phyloP scores from a whole-genome alignment of 805 yeast genomes.

The Ogataea glucozyma region DNA sequence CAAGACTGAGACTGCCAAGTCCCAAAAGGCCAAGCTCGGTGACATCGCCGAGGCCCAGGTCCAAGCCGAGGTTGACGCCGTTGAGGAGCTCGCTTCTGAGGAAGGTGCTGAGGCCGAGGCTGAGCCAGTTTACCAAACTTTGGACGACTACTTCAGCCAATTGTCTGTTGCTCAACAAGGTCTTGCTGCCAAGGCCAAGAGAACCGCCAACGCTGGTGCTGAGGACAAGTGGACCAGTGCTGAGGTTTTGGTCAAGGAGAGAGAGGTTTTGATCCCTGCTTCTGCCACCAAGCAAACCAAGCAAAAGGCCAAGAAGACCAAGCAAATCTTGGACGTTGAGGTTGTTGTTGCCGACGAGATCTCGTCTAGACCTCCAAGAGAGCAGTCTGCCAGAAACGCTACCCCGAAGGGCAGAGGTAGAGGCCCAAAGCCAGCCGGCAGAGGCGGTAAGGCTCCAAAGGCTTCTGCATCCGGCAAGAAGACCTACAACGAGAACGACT shows the following conservation, averaged over 20 bases:
- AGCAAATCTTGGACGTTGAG: conserved; percentile 72
- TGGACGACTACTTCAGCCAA: conserved; percentile 85
- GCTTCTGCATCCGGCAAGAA: conserved; percentile 31
- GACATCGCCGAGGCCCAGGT: conserved; percentile 57
- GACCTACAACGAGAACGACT: conserved; percentile 52
- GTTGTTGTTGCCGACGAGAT: conserved; percentile 66
- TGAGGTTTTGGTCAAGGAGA: conserved; percentile 65
- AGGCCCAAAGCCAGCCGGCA: conserved; percentile 25
- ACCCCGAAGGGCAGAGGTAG: conserved; percentile 26
- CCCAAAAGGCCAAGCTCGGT: conserved; percentile 87
- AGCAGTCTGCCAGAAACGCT: conserved; percentile 28
- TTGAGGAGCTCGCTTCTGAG: conserved; percentile 41
- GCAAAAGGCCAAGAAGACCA: conserved; percentile 78
- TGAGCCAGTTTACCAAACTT: conserved; percentile 62
- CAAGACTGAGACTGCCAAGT: conserved; percentile 82
- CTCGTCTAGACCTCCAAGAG: conserved; percentile 37
- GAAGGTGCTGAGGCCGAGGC: conserved; percentile 45
- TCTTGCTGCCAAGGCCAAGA: conserved; percentile 35
- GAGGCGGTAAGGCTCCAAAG: conserved; percentile 36
- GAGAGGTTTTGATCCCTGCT: conserved; percentile 59
- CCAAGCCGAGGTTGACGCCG: conserved; percentile 61
- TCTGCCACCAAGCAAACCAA: conserved; percentile 67
- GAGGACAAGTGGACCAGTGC: conserved; percentile 54
- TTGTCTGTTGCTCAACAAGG: conserved; percentile 46
- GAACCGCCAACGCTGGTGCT: conserved; percentile 60